phyloP scores from a whole-genome alignment of 169 alveolate species.

The Amoebophrya sp. region DNA sequence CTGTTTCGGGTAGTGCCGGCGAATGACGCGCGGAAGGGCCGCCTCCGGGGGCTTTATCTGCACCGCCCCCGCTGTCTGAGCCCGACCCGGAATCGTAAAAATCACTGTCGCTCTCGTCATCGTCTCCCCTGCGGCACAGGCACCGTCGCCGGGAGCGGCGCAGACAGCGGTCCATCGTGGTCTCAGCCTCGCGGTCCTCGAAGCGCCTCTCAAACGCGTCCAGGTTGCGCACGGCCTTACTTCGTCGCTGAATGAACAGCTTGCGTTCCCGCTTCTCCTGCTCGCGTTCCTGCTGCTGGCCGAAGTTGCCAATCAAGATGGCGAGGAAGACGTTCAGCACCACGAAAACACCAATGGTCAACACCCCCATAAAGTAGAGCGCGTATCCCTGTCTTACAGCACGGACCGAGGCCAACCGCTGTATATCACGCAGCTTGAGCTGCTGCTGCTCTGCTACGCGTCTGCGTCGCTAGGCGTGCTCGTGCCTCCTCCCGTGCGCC shows the following conservation, averaged over 20 bases:
- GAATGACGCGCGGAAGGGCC: neutral
- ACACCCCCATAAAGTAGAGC: neutral
- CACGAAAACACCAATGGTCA: neutral
- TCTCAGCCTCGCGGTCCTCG: neutral
- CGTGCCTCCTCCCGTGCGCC: too few relatives aligned
- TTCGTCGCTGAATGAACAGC: neutral
- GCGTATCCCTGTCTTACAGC: too few relatives aligned
- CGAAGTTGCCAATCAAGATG: neutral
- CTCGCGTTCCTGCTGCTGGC: neutral
- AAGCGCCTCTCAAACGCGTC: neutral
- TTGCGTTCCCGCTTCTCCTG: neutral
- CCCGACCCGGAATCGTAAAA: too few relatives aligned
- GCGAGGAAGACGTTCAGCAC: neutral
- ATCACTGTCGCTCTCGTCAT: too few relatives aligned
- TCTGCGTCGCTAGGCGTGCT: too few relatives aligned
- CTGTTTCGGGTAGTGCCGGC: neutral
- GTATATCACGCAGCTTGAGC: too few relatives aligned
- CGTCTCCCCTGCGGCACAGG: too few relatives aligned
- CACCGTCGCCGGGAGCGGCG: too few relatives aligned
- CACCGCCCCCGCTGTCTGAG: too few relatives aligned
- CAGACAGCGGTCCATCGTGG: neutral
- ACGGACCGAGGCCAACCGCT: too few relatives aligned
- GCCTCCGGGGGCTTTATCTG: too few relatives aligned
- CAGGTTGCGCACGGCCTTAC: neutral
- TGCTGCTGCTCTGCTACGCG: too few relatives aligned